Evolutionary conservation across 176 grass and related monocot genomes (phyloP).

Genomic region (Poa pratensis): DNA sequence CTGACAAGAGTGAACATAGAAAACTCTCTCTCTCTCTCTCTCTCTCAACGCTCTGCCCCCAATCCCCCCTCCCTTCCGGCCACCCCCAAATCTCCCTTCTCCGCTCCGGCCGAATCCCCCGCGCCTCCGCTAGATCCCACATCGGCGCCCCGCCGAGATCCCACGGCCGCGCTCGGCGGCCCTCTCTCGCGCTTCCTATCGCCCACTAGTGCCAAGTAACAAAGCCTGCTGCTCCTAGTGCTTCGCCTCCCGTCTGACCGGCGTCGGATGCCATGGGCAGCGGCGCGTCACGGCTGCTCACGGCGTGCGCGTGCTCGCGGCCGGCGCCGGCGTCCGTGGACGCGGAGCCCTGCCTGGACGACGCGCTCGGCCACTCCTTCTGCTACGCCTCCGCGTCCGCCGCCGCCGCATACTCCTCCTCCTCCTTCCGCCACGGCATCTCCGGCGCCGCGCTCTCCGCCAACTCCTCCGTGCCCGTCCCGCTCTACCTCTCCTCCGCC

Average conservation of each 20-base stretch:
- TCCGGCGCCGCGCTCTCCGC: constrained; percentile 60
- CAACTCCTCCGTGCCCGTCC: constrained; percentile 76
- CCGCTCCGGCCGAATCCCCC: neutral
- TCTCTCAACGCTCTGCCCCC: constrained; percentile 4
- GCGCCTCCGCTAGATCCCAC: neutral
- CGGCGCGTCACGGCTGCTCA: constrained; percentile 84
- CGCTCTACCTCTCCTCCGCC: constrained; percentile 63
- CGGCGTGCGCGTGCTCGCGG: constrained; percentile 61
- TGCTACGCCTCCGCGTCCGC: constrained; percentile 57
- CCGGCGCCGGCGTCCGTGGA: constrained; percentile 38
- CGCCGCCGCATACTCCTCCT: constrained; percentile 46
- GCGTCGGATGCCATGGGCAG: constrained; percentile 87
- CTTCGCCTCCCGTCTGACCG: constrained; percentile 8
- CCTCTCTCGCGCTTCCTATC: neutral
- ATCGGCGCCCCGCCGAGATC: neutral
- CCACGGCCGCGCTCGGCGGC: neutral
- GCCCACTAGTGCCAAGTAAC: constrained; percentile 14
- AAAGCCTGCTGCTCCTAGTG: neutral
- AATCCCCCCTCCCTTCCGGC: neutral
- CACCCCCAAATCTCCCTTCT: neutral
- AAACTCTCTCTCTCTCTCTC: constrained; percentile 8
- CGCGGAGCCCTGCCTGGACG: constrained; percentile 62
- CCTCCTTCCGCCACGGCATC: constrained; percentile 67
- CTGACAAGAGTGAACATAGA: constrained; percentile 31
- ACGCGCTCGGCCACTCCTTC: constrained; percentile 91